These are phyloP conservation scores for Posidonia australis DNA, from an alignment of 106 monocot species.

Conservation along the genomic window DNA sequence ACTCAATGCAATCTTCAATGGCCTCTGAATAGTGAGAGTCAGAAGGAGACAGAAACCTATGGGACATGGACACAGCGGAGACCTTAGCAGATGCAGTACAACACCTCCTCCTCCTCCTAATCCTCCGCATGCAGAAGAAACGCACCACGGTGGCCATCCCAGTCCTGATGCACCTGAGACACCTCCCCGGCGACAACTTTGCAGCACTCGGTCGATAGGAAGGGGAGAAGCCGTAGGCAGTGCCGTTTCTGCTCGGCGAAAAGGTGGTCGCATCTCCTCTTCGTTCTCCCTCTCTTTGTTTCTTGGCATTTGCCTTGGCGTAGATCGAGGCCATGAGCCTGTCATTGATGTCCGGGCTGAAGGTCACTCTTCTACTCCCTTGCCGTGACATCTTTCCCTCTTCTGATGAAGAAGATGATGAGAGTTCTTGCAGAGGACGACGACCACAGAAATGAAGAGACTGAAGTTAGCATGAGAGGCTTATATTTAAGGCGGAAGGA, in stretches of 20 bases:
- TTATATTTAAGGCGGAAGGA: no score
- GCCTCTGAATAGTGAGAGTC: constrained; percentile 8
- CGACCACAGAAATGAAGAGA: no score
- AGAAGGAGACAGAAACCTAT: background rate
- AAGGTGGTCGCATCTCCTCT: background rate
- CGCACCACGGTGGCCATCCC: background rate
- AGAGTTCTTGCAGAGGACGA: no score
- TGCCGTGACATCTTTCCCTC: constrained; percentile 1
- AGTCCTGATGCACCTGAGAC: background rate
- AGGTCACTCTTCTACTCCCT: background rate
- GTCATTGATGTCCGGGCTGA: constrained; percentile 7
- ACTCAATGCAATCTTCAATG: constrained; percentile 9
- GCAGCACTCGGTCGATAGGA: background rate
- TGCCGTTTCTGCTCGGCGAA: background rate
- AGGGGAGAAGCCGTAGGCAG: background rate
- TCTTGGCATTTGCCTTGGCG: background rate
- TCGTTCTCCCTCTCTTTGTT: background rate
- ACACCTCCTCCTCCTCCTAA: background rate
- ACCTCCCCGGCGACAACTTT: constrained; percentile 1
- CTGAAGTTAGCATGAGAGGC: no score
- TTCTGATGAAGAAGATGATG: background rate
- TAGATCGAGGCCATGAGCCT: background rate
- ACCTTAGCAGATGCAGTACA: background rate
- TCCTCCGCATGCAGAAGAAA: background rate
- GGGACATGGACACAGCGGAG: background rate